Conservation (phyloP, 176 grass and related monocot species). For the Puccinellia tenuiflora region DNA sequence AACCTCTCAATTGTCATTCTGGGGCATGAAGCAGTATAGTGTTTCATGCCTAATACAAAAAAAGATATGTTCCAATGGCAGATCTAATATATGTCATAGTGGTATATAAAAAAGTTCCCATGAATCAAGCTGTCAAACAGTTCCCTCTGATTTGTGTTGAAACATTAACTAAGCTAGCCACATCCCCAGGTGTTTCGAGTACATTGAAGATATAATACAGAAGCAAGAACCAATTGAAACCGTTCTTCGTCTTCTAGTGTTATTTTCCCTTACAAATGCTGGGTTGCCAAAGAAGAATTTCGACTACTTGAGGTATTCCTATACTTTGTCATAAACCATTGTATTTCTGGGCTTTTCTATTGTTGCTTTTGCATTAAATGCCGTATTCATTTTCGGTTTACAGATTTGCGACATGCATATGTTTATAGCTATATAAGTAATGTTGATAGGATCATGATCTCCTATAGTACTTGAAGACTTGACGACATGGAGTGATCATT, state of each 20-base stretch:
- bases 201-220: constrained; percentile 97
- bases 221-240: constrained; percentile 90
- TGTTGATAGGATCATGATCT: background rate
- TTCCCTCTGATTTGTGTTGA: background rate
- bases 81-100: background rate
- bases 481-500: background rate
- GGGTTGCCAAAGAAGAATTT: constrained; percentile 89
- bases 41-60: background rate
- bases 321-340: constrained; percentile 9
- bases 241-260: constrained; percentile 77
- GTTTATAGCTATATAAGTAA: background rate
- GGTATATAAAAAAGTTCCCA: background rate
- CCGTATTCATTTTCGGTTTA: background rate
- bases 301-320: constrained; percentile 77
- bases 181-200: constrained; percentile 82
- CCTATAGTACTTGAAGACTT: background rate
- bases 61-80: background rate
- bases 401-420: background rate
- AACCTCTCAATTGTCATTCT: background rate
- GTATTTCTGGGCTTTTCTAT: background rate
- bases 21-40: background rate
- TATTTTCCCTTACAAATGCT: constrained; percentile 89
- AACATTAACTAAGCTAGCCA: constrained; percentile 6
- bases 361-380: constrained; percentile 5
- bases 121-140: background rate